Conservation (phyloP, 164 flowering plant genomes). For the Annona cherimola region DNA sequence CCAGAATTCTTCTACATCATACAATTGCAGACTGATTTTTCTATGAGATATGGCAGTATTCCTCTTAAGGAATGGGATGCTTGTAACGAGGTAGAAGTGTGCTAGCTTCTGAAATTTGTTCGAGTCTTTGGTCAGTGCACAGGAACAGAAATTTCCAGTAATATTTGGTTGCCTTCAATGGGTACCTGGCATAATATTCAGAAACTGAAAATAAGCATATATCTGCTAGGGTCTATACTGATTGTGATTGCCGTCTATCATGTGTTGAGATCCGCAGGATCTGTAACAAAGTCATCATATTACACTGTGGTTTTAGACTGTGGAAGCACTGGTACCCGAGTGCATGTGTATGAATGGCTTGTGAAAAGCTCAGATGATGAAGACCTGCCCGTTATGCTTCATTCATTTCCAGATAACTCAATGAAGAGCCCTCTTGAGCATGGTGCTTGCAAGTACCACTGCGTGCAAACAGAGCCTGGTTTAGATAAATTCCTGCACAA, state of each 20-base stretch:
- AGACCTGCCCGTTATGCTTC: slow-evolving; percentile 39
- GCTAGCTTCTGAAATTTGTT: neutral
- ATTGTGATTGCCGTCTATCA: slow-evolving; percentile 16
- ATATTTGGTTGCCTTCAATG: neutral
- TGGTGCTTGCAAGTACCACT: slow-evolving; percentile 48
- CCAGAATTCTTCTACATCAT: neutral
- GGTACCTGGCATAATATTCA: slow-evolving; percentile 5
- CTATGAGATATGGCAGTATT: neutral
- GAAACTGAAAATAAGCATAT: slow-evolving; percentile 16
- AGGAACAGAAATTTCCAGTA: neutral
- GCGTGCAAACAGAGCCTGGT: slow-evolving; percentile 74
- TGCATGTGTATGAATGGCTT: slow-evolving; percentile 53
- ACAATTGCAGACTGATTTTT: neutral
- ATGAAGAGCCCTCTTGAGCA: slow-evolving; percentile 18
- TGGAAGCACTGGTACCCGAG: slow-evolving; percentile 74
- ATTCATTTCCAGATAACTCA: slow-evolving; percentile 41
- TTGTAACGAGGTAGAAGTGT: neutral
- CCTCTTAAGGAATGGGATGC: neutral
- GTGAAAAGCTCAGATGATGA: slow-evolving; percentile 7
- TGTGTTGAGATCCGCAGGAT: slow-evolving; percentile 6
- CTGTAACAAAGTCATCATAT: slow-evolving; percentile 17
- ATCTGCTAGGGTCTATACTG: slow-evolving; percentile 19
- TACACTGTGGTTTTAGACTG: slow-evolving; percentile 71
- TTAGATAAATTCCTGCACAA: slow-evolving; percentile 52
- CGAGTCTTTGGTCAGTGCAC: neutral